These are phyloP conservation scores for Rhododendron vialii DNA, from an alignment of 148 eudicot species.

Conservation along the genomic window DNA sequence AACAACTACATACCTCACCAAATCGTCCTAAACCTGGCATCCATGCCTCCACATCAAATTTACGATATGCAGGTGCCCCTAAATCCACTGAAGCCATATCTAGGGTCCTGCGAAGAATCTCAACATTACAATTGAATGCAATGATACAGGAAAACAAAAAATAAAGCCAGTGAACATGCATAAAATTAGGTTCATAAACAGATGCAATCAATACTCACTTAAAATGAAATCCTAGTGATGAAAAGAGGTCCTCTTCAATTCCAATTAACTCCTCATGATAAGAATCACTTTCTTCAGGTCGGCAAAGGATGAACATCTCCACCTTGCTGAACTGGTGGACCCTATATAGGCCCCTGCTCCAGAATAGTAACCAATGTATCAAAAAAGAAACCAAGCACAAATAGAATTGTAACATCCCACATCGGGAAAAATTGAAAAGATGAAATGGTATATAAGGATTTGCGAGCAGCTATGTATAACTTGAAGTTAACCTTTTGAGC, in stretches of 20 bases:
- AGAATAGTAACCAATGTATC: slow-evolving; percentile 19
- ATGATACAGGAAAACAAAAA: background rate
- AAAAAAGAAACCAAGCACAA: background rate
- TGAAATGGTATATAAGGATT: too few species aligned
- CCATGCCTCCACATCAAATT: slow-evolving; percentile 96
- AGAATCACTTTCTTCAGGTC: slow-evolving; percentile 73
- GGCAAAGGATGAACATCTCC: slow-evolving; percentile 88
- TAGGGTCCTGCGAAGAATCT: slow-evolving; percentile 54
- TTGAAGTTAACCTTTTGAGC: too few species aligned
- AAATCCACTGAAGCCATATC: slow-evolving; percentile 91
- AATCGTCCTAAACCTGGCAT: slow-evolving; percentile 93
- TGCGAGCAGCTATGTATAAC: too few species aligned
- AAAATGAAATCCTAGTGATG: slow-evolving; percentile 78
- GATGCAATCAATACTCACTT: slow-evolving; percentile 38
- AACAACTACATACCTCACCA: slow-evolving; percentile 62
- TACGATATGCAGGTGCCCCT: slow-evolving; percentile 93
- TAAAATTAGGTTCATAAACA: background rate
- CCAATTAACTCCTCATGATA: slow-evolving; percentile 76
- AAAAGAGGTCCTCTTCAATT: slow-evolving; percentile 82
- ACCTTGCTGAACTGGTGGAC: slow-evolving; percentile 96
- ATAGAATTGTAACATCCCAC: background rate
- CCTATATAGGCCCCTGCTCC: slow-evolving; percentile 82
- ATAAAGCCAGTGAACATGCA: background rate
- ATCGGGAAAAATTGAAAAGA: too few species aligned
- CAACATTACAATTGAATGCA: background rate